Evolutionary conservation across 768 basidiomycete species (phyloP).

Genomic region (Suillus decipiens): DNA sequence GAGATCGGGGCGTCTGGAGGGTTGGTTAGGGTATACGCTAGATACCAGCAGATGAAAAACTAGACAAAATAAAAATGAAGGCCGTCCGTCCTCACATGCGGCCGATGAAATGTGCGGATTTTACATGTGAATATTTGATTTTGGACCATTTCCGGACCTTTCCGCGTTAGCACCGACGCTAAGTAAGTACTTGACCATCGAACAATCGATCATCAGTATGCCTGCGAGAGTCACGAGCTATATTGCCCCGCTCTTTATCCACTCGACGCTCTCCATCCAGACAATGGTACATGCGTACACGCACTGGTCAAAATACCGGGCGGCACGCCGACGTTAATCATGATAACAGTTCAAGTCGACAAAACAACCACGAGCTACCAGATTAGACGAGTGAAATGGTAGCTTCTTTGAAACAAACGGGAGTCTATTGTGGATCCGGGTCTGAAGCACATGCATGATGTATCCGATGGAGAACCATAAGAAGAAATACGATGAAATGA

Average conservation of each 20-base stretch:
- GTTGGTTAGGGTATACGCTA: conserved; percentile 3
- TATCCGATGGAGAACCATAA: neutral
- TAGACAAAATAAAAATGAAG: neutral
- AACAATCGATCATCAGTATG: neutral
- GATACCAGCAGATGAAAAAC: neutral
- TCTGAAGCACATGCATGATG: neutral
- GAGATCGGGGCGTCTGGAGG: conserved; percentile 6
- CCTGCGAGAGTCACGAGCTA: neutral
- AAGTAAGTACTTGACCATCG: neutral
- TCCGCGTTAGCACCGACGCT: conserved; percentile 26
- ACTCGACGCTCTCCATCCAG: neutral
- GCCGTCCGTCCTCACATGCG: conserved; percentile 24
- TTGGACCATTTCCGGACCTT: conserved; percentile 7
- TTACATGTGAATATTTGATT: conserved; percentile 34
- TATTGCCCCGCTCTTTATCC: conserved; percentile 28
- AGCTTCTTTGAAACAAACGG: neutral
- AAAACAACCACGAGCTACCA: neutral
- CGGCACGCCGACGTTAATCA: neutral
- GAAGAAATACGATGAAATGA: neutral
- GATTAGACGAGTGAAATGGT: neutral
- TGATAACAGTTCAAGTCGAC: neutral
- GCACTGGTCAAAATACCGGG: neutral
- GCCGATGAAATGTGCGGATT: conserved; percentile 18
- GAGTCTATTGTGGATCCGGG: neutral
- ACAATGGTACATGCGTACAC: neutral